These are phyloP conservation scores for Rosa chinensis DNA, from an alignment of 306 rosid species.

Conservation along the genomic window DNA sequence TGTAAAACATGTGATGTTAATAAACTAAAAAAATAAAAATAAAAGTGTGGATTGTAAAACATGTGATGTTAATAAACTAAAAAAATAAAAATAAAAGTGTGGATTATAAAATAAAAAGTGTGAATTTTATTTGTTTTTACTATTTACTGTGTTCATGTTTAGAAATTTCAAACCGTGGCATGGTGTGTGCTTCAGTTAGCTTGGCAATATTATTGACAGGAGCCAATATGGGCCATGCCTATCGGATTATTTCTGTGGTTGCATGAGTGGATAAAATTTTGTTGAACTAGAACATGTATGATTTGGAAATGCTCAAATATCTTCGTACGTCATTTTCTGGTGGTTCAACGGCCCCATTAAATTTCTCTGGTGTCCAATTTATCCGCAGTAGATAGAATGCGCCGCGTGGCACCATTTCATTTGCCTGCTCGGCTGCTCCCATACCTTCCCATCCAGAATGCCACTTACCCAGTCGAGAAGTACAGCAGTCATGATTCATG, in stretches of 20 bases:
- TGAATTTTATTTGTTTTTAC: too few species aligned
- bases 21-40: too few species aligned
- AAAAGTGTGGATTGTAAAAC: too few species aligned
- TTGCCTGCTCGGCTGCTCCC: constrained; percentile 33
- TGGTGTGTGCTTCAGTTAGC: background rate
- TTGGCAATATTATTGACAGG: background rate
- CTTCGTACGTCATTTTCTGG: constrained; percentile 25
- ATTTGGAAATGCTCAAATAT: background rate
- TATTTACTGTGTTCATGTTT: background rate
- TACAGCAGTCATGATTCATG: background rate
- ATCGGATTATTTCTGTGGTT: constrained; percentile 23
- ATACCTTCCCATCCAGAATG: constrained; percentile 46
- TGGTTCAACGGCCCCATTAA: background rate
- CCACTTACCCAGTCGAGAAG: background rate
- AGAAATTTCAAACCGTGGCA: background rate
- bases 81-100: too few species aligned
- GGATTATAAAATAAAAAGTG: too few species aligned
- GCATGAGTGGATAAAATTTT: constrained; percentile 22
- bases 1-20: too few species aligned
- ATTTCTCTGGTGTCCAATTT: constrained; percentile 44
- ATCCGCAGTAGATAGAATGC: constrained; percentile 42
- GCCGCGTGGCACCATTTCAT: constrained; percentile 59
- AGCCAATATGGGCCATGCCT: constrained; percentile 24
- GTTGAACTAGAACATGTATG: background rate
- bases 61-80: too few species aligned